A percentile compares a stretch with the other conserved stretches of the same genome.
These are phyloP conservation scores for Salvia hispanica DNA, from an alignment of 257 asterid genomes.

Conservation along the genomic window DNA sequence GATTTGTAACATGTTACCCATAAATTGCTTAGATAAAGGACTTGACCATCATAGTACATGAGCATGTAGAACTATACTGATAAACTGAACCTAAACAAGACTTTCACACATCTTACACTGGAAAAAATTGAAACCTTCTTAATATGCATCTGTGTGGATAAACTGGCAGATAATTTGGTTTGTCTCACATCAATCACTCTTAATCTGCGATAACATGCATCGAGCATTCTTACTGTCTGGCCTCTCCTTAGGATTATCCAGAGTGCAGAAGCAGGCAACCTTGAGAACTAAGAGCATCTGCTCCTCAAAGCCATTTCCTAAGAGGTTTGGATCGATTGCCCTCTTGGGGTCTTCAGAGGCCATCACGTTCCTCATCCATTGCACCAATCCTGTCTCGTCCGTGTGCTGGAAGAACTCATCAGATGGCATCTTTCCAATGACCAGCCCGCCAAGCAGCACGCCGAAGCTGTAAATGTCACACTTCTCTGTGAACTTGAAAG, in stretches of 20 bases:
- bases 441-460: conserved; percentile 61
- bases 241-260: conserved; percentile 84
- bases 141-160: conserved; percentile 22
- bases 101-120: conserved; percentile 25
- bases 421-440: conserved; percentile 78
- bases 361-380: conserved; percentile 90
- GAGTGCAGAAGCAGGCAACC: conserved; percentile 86
- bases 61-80: not conserved
- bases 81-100: not conserved
- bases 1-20: conserved; percentile 4
- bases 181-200: conserved; percentile 39
- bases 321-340: conserved; percentile 66
- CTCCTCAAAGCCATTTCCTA: conserved; percentile 78
- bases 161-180: conserved; percentile 10
- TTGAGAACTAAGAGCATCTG: conserved; percentile 92
- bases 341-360: conserved; percentile 66
- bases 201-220: conserved; percentile 81
- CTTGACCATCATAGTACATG: conserved; percentile 15
- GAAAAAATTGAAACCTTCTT: conserved; percentile 21
- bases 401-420: conserved; percentile 75
- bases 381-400: conserved; percentile 73
- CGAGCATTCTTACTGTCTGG: conserved; percentile 85
- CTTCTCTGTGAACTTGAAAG: conserved; percentile 85
- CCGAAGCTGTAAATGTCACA: conserved; percentile 91
- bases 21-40: conserved; percentile 8